A percentile compares a stretch with the other conserved stretches of the same genome.
phyloP scores from a whole-genome alignment of 2,329 filamentous ascomycete species.

The Pyrenochaeta sp. region DNA sequence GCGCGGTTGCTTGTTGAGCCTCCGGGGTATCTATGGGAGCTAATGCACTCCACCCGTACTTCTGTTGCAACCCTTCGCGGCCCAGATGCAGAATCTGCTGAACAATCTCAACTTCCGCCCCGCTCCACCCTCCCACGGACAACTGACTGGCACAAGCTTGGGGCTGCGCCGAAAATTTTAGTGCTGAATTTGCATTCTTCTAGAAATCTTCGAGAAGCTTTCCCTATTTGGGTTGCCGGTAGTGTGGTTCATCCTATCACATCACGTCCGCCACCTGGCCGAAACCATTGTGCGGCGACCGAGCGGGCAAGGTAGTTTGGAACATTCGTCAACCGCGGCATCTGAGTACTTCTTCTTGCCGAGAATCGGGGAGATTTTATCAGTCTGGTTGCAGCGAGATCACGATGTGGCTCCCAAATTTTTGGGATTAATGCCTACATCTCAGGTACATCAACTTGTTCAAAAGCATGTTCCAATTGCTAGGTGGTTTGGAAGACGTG shows the following conservation, averaged over 20 bases:
- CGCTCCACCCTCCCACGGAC: slow-evolving; percentile 14
- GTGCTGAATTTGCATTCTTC: slow-evolving; percentile 15
- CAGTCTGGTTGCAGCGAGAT: too few relatives aligned
- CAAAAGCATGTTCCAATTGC: too few relatives aligned
- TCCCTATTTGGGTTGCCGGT: slow-evolving; percentile 3
- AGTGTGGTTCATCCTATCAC: too few relatives aligned
- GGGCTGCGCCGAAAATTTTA: slow-evolving; percentile 2
- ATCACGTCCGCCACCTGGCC: too few relatives aligned
- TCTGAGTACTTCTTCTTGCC: too few relatives aligned
- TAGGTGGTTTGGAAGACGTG: too few relatives aligned
- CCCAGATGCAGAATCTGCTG: slow-evolving; percentile 35
- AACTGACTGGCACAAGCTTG: slow-evolving; percentile 9
- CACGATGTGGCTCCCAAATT: too few relatives aligned
- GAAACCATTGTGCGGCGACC: neutral
- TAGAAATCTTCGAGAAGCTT: slow-evolving; percentile 21
- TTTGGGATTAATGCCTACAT: too few relatives aligned
- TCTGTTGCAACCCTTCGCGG: slow-evolving; percentile 15
- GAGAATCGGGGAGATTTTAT: too few relatives aligned
- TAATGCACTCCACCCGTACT: slow-evolving; percentile 36
- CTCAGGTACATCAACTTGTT: neutral
- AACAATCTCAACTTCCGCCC: slow-evolving; percentile 11
- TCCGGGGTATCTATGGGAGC: slow-evolving; percentile 26
- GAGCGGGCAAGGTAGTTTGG: too few relatives aligned
- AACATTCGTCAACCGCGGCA: too few relatives aligned
- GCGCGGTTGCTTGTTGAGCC: slow-evolving; percentile 41